A percentile compares a stretch with the other conserved stretches of the same genome.
phyloP scores from a whole-genome alignment of 2,329 filamentous ascomycete genomes.

The Ophiostoma novo-ulmi region DNA sequence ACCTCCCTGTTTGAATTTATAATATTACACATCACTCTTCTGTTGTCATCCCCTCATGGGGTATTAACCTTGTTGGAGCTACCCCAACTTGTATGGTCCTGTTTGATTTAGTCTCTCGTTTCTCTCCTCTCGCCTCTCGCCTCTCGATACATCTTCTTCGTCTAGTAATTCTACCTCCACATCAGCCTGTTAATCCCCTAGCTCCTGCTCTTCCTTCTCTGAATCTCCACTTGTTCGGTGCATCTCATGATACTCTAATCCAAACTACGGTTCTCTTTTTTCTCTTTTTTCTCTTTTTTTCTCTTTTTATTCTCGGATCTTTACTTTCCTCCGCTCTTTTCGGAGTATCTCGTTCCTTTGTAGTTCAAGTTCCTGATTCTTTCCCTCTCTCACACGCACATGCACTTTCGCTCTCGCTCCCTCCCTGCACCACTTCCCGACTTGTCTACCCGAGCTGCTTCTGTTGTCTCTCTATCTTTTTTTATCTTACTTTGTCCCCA shows the following conservation, averaged over 20 bases:
- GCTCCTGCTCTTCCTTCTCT: neutral
- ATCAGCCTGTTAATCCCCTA: neutral
- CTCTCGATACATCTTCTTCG: neutral
- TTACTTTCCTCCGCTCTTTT: neutral
- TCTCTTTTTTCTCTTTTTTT: neutral
- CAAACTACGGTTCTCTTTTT: neutral
- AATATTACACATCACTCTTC: neutral
- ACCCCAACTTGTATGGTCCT: neutral
- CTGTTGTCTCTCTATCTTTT: neutral
- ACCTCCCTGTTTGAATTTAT: neutral
- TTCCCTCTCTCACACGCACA: neutral
- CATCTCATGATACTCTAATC: neutral
- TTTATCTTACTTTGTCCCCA: neutral
- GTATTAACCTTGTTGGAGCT: conserved; percentile 8
- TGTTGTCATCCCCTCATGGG: neutral
- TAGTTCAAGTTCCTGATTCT: neutral
- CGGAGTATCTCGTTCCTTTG: neutral
- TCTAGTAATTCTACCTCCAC: neutral
- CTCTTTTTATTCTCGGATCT: neutral
- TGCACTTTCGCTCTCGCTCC: neutral
- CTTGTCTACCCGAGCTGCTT: no score
- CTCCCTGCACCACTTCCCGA: no score
- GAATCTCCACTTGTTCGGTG: neutral
- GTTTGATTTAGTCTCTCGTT: neutral
- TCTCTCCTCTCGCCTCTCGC: neutral